A percentile compares a stretch with the other conserved stretches of the same genome.
Conservation (phyloP, 2,329 filamentous ascomycete species). For the Stylonectria norvegica region DNA sequence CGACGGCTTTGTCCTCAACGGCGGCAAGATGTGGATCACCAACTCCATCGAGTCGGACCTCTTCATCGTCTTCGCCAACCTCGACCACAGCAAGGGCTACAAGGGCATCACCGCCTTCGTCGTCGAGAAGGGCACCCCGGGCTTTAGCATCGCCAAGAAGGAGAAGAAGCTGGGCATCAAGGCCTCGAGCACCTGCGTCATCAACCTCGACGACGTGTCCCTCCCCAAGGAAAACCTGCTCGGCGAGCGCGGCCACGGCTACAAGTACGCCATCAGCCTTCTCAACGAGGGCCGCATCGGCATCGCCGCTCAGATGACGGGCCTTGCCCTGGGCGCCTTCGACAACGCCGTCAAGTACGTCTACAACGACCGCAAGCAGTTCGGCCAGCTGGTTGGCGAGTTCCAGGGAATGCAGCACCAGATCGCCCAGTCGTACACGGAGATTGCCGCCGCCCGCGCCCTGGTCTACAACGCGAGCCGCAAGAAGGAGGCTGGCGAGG, state of each 20-base stretch:
- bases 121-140: slow-evolving; percentile 82
- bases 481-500: slow-evolving; percentile 95
- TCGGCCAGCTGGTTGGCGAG: slow-evolving; percentile 86
- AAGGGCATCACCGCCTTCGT: slow-evolving; percentile 96
- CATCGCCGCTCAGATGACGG: slow-evolving; percentile 98
- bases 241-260: slow-evolving; percentile 84
- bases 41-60: slow-evolving; percentile 91
- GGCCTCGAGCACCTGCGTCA: slow-evolving; percentile 91
- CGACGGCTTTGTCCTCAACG: slow-evolving; percentile 80
- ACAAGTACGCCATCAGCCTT: slow-evolving; percentile 94
- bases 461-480: slow-evolving; percentile 94
- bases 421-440: slow-evolving; percentile 90
- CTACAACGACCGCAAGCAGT: slow-evolving; percentile 98
- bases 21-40: slow-evolving; percentile 99
- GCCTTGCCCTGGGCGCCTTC: slow-evolving; percentile 87
- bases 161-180: slow-evolving; percentile 99
- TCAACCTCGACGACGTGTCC: slow-evolving; percentile 96
- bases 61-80: slow-evolving; percentile 97
- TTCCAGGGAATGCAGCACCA: slow-evolving; percentile 99
- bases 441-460: slow-evolving; percentile 86
- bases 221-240: slow-evolving; percentile 85
- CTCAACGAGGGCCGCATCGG: slow-evolving; percentile 97
- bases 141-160: slow-evolving; percentile 97
- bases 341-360: slow-evolving; percentile 91
- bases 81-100: slow-evolving; percentile 89